Evolutionary conservation across 2,329 filamentous ascomycete species (phyloP), one percentile per base, ranked within the genome.

Genomic region (Tolypocladium tropicale): DNA sequence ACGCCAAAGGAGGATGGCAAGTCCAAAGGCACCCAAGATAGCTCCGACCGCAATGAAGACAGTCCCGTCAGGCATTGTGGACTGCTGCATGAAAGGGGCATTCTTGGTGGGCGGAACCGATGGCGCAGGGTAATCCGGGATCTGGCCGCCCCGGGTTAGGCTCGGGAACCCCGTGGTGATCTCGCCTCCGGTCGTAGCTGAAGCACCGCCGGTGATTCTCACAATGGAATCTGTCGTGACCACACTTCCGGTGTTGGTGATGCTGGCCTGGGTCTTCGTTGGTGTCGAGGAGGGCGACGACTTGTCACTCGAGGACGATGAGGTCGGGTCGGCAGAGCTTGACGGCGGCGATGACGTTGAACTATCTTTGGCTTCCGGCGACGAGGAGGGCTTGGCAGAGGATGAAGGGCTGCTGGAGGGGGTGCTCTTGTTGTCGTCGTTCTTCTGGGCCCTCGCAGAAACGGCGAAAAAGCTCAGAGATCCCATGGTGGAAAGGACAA

Each of bases 41-140:
- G 91, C 88, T 50, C 94, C 94, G 1, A 97, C 94, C 25, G 85
- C 88, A 65, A 99, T 99, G 75, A 99, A 99, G 57, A 99, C 88
- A 4, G 93, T 96, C 55, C 94, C 94, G 66, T 97, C 89, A 2
- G 94, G 94, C 12, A 92, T 78, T 54, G 74, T 85, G 1, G 91
- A 95, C 65, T 86, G 85, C 67, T 92, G 86, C 90, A 97, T 96
- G 69, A 90, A 99, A 18, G 93, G 91, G 6, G 94, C 94, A 66
- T 87, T 83, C 41, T 82, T 79, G 3, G 89, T 96, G 30, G 91
- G 88, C 9, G 94, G 94, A 3, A 97, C 86, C 30, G 84, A 81
- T 4, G 90, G 78, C 1, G 88, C 74, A 6, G 92, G 89, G 61
- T 88, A 88, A 25, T 82, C 81, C 61, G 75, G 75, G 53, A 78